phyloP scores from a whole-genome alignment of 177 flowering plant genomes.

The Vitis hybrid region DNA sequence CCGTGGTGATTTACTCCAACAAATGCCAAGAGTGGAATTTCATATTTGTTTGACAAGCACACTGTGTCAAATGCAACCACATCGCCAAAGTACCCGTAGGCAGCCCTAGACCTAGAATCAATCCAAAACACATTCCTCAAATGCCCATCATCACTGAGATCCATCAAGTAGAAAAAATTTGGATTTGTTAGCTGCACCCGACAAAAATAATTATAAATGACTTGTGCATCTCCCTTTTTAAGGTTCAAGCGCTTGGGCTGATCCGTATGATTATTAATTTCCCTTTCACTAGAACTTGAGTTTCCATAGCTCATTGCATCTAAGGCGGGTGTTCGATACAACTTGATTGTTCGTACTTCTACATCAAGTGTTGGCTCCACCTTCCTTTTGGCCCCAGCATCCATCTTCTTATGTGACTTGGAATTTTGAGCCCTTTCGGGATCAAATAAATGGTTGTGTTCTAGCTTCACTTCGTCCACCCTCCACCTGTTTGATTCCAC shows the following conservation, averaged over 20 bases:
- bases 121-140: constrained; percentile 67
- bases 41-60: constrained; percentile 44
- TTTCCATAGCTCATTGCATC: constrained; percentile 26
- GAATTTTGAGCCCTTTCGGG: constrained; percentile 46
- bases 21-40: constrained; percentile 53
- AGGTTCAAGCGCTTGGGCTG: constrained; percentile 38
- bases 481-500: constrained; percentile 61
- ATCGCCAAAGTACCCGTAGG: constrained; percentile 60
- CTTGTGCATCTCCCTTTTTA: constrained; percentile 48
- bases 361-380: constrained; percentile 39
- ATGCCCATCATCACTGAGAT: constrained; percentile 57
- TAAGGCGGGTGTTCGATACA: constrained; percentile 41
- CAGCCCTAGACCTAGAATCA: constrained; percentile 58
- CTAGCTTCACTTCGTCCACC: constrained; percentile 57
- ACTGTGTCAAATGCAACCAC: constrained; percentile 59
- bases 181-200: constrained; percentile 51
- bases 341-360: constrained; percentile 49
- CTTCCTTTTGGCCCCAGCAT: constrained; percentile 39
- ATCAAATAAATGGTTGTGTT: constrained; percentile 66
- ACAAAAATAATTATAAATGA: constrained; percentile 42
- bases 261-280: constrained; percentile 18
- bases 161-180: constrained; percentile 58
- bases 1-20: constrained; percentile 69
- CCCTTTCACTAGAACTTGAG: constrained; percentile 28
- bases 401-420: constrained; percentile 57